Base-by-base conservation (phyloP, 257 asterid genomes). In the Nicotiana paniculata region DNA sequence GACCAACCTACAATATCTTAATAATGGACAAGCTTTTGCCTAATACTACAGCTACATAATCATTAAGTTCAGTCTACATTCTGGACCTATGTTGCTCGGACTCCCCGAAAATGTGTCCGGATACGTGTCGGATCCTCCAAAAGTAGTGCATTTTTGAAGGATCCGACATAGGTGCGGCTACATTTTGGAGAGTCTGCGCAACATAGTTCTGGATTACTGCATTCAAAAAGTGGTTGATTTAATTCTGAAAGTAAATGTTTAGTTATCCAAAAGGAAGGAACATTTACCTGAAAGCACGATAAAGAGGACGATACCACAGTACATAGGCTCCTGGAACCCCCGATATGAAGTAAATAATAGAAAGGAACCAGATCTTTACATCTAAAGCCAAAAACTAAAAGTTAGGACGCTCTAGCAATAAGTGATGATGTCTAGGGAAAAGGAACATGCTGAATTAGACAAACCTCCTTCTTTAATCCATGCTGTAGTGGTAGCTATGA, bases 251-350 rank as follows among this genome's bases (percentile, higher is more conserved):
- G 58, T 43, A 72, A 43, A 70, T 72, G 24, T 72, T 72, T n/a
- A 46, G 37, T 24, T 72, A 12, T 24, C 37, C 21, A 46, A 43
- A 21, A 6, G 79, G 51, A 24, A 84, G 75, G 53, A 88, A 7
- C 3, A 51, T 48, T 51, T 81, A 91, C 99, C 98, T 96, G 85
- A 90, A 91, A 81, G 99, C 97, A 53, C 97, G 95, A 87, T 96
- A 96, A 81, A 96, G 97, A 70, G 98, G 99, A 82, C 94, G 97
- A 82, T 96, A 96, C 98, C 99, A 96, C 84, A 96, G 79, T 61
- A 95, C 92, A 83, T 96, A 96, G 84, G 96, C 98, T 79, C 98
- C 98, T 6, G 99, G 99, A 82, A 96, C 97, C 77, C 97, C 99
- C 30, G 98, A 62, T 86, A 96, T 91, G 86, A 96, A 92, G 95